Evolutionary conservation across 306 rosid genomes (phyloP).

Genomic region (Fragaria nilgerrensis): DNA sequence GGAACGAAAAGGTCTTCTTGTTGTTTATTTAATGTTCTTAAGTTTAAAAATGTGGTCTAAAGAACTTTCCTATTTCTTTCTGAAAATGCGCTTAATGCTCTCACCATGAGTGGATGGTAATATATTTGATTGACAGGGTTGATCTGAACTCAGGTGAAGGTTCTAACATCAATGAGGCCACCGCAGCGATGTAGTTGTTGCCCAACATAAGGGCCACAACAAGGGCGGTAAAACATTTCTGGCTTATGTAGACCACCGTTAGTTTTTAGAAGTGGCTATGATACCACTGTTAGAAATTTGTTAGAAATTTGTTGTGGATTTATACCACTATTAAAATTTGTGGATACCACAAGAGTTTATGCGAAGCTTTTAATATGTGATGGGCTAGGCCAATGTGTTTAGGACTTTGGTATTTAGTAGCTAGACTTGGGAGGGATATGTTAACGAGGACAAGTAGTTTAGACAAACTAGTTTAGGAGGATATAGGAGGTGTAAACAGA

Average conservation of each 20-base stretch:
- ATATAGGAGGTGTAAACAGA: too few species aligned
- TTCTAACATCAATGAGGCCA: slow-evolving; percentile 83
- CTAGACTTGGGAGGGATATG: too few species aligned
- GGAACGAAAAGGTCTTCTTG: slow-evolving; percentile 77
- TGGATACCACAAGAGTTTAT: too few species aligned
- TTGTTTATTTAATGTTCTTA: slow-evolving; percentile 3
- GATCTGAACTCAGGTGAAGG: slow-evolving; percentile 69
- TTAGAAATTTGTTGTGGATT: too few species aligned
- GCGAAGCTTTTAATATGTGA: too few species aligned
- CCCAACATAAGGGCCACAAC: slow-evolving; percentile 80
- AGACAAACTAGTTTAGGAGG: too few species aligned
- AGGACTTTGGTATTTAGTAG: too few species aligned
- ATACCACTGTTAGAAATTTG: too few species aligned
- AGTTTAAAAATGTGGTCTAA: slow-evolving; percentile 4
- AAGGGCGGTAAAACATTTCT: slow-evolving; percentile 67
- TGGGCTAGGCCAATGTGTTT: too few species aligned
- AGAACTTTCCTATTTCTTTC: background rate
- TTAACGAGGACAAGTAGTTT: too few species aligned
- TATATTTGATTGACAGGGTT: slow-evolving; percentile 10
- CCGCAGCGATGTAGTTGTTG: slow-evolving; percentile 71
- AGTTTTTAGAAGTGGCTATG: too few species aligned
- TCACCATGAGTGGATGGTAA: background rate
- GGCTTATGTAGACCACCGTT: slow-evolving; percentile 42
- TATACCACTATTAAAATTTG: too few species aligned
- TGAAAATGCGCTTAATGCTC: background rate